Base-by-base conservation (phyloP, 139 green algal species). In the Picochlorum sp. region DNA sequence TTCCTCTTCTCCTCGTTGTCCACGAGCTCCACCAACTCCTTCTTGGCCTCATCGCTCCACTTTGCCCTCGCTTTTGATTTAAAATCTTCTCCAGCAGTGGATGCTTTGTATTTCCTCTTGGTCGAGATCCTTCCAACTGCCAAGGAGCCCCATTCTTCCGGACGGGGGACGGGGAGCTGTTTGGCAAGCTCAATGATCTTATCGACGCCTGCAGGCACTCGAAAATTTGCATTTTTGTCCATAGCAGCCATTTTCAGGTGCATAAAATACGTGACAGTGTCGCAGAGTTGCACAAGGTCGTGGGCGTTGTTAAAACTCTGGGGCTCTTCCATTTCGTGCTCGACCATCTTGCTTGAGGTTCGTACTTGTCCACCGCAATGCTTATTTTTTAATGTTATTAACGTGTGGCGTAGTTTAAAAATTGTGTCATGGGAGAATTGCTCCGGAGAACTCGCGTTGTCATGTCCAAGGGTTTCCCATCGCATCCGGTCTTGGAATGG, bases 1-100 rank as follows among this genome's bases (percentile, higher is more conserved):
- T 44, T 58, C 32, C 71, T 64, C 56, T 69, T 68, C 10, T 58
- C 10, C 2, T 68, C 37, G 5, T 77, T 65, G 6, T 77, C 65
- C 5, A 68, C 65, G 52, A 77, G 56, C 14, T 45, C 26, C 4
- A 77, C n/a, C 15, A 77, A 58, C 58, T 77, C 49, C 7, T 14
- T 34, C 28, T 61, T 59, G 7, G 28, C 23, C 47, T 68, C 64
- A 1, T 58, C 24, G 4, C 58, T 77, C 71, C 71, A 77, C 20
- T 32, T 56, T 21, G 61, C 37, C 10, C 61, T 16, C 14, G 26
- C 24, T 21, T n/a, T 23, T 59, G 15, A 18, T 38, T n/a, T 38
- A 14, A 56, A 41, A 28, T 65, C 21, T 52, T 65, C 21, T 23
- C 44, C 44, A 26, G 18, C 47, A 13, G 47, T 20, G n/a, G 58